These are phyloP conservation scores for Singerocomus rubriflavus DNA, from an alignment of 1,284 basidiomycete species.

Conservation along the genomic window DNA sequence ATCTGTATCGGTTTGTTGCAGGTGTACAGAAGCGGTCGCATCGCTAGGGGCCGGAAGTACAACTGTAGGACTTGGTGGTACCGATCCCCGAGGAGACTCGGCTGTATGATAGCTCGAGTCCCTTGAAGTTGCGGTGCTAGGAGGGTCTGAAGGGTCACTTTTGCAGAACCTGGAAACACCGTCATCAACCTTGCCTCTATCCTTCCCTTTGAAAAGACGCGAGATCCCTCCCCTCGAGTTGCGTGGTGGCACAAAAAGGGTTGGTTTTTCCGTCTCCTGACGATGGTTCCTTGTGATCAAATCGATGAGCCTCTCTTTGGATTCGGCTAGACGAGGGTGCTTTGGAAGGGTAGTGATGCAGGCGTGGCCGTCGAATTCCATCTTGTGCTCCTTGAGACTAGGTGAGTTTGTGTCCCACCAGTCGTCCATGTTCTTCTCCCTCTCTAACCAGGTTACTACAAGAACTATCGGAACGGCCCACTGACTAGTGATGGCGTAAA, in stretches of 20 bases:
- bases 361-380: constrained; percentile 28
- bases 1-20: constrained; percentile 3
- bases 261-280: constrained; percentile 9
- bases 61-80: constrained; percentile 10
- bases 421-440: constrained; percentile 18
- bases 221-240: background rate
- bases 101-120: constrained; percentile 14
- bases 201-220: background rate
- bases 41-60: constrained; percentile 11
- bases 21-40: background rate
- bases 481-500: constrained; percentile 24
- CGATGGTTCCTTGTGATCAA: constrained; percentile 9
- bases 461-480: constrained; percentile 27
- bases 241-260: background rate
- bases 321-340: constrained; percentile 14
- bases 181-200: background rate
- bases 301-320: constrained; percentile 12
- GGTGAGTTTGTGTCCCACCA: constrained; percentile 28
- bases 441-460: constrained; percentile 25
- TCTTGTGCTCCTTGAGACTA: background rate
- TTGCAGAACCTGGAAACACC: background rate
- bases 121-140: background rate
- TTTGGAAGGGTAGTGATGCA: constrained; percentile 22
- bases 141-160: background rate
- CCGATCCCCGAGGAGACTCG: constrained; percentile 12